These are phyloP conservation scores for Olyra latifolia DNA, from an alignment of 176 grass and related monocot species.

Conservation along the genomic window DNA sequence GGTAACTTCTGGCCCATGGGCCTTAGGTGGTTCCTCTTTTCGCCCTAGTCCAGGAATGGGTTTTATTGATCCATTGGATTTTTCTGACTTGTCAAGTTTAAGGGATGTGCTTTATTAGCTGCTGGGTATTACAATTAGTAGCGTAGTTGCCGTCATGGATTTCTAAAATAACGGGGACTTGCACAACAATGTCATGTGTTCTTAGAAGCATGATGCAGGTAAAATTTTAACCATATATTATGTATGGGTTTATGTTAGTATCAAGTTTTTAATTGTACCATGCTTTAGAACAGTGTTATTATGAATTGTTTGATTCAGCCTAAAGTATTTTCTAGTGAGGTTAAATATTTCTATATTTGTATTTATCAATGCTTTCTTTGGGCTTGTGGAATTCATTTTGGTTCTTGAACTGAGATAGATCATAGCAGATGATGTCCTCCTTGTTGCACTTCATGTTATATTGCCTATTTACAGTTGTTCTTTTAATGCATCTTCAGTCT, in stretches of 20 bases:
- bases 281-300: not conserved
- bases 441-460: not conserved
- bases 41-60: not conserved
- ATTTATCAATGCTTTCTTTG: not conserved
- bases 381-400: not conserved
- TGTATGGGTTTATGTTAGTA: not conserved
- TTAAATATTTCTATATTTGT: not conserved
- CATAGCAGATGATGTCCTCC: not conserved
- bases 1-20: not conserved
- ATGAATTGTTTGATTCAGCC: not conserved
- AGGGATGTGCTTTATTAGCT: not conserved
- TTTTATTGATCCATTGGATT: not conserved
- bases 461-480: not conserved
- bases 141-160: not conserved
- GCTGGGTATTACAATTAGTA: not conserved
- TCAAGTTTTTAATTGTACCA: not conserved
- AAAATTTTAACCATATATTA: not conserved
- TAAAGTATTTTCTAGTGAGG: not conserved
- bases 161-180: not conserved
- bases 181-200: not conserved
- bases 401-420: not conserved
- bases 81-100: constrained; percentile 5
- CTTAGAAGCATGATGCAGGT: not conserved
- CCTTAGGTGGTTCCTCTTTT: not conserved
- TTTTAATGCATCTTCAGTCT: not conserved